Conservation (phyloP, 805 yeast genomes). For the Starmera dryadoides region DNA sequence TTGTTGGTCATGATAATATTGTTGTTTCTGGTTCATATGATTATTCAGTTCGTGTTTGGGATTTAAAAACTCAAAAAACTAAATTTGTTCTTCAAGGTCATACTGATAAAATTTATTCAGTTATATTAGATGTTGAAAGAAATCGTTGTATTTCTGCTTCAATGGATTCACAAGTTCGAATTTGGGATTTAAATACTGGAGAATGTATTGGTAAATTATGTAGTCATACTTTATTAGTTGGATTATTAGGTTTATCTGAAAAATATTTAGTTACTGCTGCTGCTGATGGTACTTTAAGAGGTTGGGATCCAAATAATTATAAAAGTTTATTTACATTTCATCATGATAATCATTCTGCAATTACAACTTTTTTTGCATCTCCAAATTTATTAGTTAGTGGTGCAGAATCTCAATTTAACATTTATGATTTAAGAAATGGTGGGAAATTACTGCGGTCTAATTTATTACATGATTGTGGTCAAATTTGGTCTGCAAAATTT, state of each 20-base stretch:
- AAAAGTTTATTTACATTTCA: constrained; percentile 59
- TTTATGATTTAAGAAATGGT: constrained; percentile 70
- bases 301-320: constrained; percentile 86
- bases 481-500: constrained; percentile 92
- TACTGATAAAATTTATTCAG: constrained; percentile 81
- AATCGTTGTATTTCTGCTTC: constrained; percentile 86
- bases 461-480: constrained; percentile 68
- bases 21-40: constrained; percentile 90
- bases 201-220: constrained; percentile 59
- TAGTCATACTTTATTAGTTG: constrained; percentile 89
- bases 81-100: constrained; percentile 75
- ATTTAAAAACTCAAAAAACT: constrained; percentile 66
- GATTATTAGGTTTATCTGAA: constrained; percentile 70
- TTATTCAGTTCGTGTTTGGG: constrained; percentile 89
- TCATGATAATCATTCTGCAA: constrained; percentile 75
- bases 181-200: constrained; percentile 86
- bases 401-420: constrained; percentile 75
- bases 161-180: constrained; percentile 79
- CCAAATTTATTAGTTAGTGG: constrained; percentile 84
- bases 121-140: constrained; percentile 69
- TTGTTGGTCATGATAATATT: constrained; percentile 77
- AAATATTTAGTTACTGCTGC: constrained; percentile 87
- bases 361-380: constrained; percentile 89
- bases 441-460: constrained; percentile 71
- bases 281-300: constrained; percentile 85